A percentile compares a stretch with the other conserved stretches of the same genome.
Conservation (phyloP, 805 yeast genomes). For the Nakazawaea holstii region DNA sequence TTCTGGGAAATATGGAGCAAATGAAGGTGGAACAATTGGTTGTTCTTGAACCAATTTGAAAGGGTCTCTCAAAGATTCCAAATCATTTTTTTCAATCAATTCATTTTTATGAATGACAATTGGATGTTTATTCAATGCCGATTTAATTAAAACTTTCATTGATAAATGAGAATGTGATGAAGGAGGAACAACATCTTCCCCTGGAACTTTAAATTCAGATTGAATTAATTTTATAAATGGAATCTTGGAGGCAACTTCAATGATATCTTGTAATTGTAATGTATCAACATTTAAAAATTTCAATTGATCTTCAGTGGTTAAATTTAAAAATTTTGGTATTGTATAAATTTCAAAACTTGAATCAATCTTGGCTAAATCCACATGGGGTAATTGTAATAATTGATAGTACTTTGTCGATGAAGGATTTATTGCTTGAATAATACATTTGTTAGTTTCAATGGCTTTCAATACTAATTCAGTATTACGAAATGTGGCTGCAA, state of each 20-base stretch:
- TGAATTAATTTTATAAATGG: slow-evolving; percentile 66
- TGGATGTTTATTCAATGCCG: slow-evolving; percentile 61
- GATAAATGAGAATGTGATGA: slow-evolving; percentile 69
- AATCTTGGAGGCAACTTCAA: slow-evolving; percentile 54
- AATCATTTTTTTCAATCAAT: slow-evolving; percentile 51
- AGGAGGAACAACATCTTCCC: slow-evolving; percentile 70
- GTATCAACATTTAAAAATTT: slow-evolving; percentile 48
- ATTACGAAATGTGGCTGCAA: slow-evolving; percentile 75
- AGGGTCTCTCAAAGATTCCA: slow-evolving; percentile 72
- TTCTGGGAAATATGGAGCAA: slow-evolving; percentile 75
- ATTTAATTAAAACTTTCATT: slow-evolving; percentile 68
- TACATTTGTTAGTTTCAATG: slow-evolving; percentile 60
- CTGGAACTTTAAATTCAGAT: slow-evolving; percentile 80
- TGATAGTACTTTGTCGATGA: slow-evolving; percentile 46
- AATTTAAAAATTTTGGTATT: slow-evolving; percentile 63
- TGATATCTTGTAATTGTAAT: slow-evolving; percentile 40
- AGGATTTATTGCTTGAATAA: slow-evolving; percentile 70
- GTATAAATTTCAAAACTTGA: slow-evolving; percentile 49
- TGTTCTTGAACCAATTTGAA: slow-evolving; percentile 56
- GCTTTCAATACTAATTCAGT: slow-evolving; percentile 57
- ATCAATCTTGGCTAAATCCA: slow-evolving; percentile 44
- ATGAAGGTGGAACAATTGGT: slow-evolving; percentile 62
- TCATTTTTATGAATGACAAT: slow-evolving; percentile 38
- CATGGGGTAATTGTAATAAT: slow-evolving; percentile 77
- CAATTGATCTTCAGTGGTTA: slow-evolving; percentile 49